Evolutionary conservation across 2,329 filamentous ascomycete species (phyloP).

Genomic region (Nothophoma quercina): DNA sequence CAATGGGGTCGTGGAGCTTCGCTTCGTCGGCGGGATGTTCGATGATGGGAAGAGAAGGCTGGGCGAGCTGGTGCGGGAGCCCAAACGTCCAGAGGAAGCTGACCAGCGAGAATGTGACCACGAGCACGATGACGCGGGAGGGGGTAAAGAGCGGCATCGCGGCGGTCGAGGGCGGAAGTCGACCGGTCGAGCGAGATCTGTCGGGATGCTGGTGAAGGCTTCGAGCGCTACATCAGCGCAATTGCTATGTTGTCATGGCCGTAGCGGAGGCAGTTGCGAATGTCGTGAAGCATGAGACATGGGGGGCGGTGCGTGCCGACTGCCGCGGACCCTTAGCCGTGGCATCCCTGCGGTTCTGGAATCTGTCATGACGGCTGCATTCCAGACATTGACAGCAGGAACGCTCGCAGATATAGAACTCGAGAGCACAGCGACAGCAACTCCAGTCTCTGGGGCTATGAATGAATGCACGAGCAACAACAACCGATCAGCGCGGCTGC

Average conservation of each 20-base stretch:
- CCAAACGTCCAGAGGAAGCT: constrained; percentile 45
- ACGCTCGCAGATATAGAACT: not conserved
- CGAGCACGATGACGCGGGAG: constrained; percentile 39
- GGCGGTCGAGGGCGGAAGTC: constrained; percentile 12
- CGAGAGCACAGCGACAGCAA: not conserved
- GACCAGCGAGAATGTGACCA: constrained; percentile 37
- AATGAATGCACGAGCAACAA: not conserved
- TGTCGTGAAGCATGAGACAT: constrained; percentile 2
- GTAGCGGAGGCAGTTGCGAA: not conserved
- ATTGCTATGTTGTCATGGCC: not conserved
- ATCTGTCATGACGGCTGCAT: not conserved
- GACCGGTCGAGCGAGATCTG: too few species aligned
- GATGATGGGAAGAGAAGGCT: constrained; percentile 33
- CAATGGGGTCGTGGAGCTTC: constrained; percentile 31
- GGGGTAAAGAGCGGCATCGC: constrained; percentile 43
- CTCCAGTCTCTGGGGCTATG: too few species aligned
- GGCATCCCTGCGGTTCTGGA: not conserved
- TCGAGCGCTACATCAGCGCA: constrained; percentile 10
- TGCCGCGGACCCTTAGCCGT: constrained; percentile 10
- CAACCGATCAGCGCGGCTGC: not conserved
- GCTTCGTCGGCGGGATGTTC: constrained; percentile 30
- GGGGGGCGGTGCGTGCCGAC: constrained; percentile 10
- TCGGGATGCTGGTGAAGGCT: not conserved
- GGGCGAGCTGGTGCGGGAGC: constrained; percentile 28
- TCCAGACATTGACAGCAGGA: not conserved